These are phyloP conservation scores for Piloderma croceum DNA, from an alignment of 768 basidiomycete genomes.

Conservation along the genomic window DNA sequence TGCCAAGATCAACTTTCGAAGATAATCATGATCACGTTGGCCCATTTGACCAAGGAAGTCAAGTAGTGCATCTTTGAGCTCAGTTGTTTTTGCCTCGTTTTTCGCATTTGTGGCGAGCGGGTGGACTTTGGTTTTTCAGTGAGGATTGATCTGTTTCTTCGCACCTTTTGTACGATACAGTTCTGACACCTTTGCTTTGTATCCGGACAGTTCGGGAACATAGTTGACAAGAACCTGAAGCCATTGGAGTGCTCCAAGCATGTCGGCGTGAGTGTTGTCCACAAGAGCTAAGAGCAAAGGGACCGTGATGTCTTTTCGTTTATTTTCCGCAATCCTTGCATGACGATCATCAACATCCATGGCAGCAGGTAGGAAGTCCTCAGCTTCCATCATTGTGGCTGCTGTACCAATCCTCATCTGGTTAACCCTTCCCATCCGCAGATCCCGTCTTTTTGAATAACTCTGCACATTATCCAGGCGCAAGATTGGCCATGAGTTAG, in stretches of 20 bases:
- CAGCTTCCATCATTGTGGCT: constrained; percentile 17
- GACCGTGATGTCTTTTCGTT: constrained; percentile 15
- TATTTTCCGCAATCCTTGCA: constrained; percentile 1
- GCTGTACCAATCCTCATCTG: constrained; percentile 24
- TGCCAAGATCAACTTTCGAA: background rate
- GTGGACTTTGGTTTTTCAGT: background rate
- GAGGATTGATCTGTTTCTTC: constrained; percentile 8
- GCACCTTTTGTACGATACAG: constrained; percentile 20
- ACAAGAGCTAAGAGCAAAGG: constrained; percentile 19
- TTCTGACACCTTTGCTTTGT: constrained; percentile 15
- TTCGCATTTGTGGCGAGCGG: constrained; percentile 2
- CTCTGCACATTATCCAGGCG: constrained; percentile 28
- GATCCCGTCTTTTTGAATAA: constrained; percentile 21
- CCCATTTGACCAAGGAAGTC: constrained; percentile 6
- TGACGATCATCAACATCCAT: constrained; percentile 19
- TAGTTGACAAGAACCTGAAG: constrained; percentile 18
- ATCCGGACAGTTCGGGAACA: constrained; percentile 19
- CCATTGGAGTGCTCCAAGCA: constrained; percentile 25
- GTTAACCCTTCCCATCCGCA: constrained; percentile 24
- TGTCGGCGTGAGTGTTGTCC: constrained; percentile 20
- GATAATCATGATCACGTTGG: background rate
- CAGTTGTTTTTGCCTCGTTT: background rate
- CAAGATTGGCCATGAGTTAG: constrained; percentile 11
- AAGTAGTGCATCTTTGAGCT: constrained; percentile 3
- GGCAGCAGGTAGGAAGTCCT: constrained; percentile 10